A percentile compares a stretch with the other conserved stretches of the same genome.
These are phyloP conservation scores for Apophysomyces trapeziformis DNA, from an alignment of 371 early-diverging fungal species.

Conservation along the genomic window DNA sequence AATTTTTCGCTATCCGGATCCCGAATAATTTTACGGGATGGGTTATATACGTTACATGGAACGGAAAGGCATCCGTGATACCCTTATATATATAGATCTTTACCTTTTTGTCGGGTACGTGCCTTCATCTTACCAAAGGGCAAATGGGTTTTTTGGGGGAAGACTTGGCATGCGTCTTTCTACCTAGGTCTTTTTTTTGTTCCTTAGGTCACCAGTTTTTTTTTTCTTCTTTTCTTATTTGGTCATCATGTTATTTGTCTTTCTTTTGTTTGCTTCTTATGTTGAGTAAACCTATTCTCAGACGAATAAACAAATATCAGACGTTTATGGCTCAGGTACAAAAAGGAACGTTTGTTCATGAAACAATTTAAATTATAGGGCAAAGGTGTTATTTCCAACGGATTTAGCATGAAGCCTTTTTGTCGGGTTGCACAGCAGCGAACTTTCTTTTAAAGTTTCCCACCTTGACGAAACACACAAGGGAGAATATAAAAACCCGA, in stretches of 20 bases:
- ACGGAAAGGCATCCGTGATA: neutral
- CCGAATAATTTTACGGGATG: neutral
- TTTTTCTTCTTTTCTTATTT: slow-evolving; percentile 2
- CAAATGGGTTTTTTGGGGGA: no score
- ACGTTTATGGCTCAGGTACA: neutral
- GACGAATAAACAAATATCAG: neutral
- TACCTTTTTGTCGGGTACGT: no score
- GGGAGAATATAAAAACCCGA: slow-evolving; percentile 8
- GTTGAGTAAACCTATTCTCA: slow-evolving; percentile 7
- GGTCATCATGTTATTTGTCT: neutral
- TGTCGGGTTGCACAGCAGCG: slow-evolving; percentile 6
- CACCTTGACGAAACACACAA: slow-evolving; percentile 5
- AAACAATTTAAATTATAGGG: slow-evolving; percentile 2
- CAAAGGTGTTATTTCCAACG: neutral
- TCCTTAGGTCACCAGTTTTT: slow-evolving; percentile 9
- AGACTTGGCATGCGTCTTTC: no score
- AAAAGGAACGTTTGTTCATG: neutral
- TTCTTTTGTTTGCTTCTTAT: neutral
- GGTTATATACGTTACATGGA: neutral
- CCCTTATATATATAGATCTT: neutral
- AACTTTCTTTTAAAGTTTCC: slow-evolving; percentile 3
- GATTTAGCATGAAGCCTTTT: slow-evolving; percentile 5
- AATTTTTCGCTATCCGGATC: neutral
- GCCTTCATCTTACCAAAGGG: no score
- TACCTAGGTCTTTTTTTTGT: neutral